These are phyloP conservation scores for Hansfordia pulvinata DNA, from an alignment of 2,329 filamentous ascomycete species.

Conservation along the genomic window DNA sequence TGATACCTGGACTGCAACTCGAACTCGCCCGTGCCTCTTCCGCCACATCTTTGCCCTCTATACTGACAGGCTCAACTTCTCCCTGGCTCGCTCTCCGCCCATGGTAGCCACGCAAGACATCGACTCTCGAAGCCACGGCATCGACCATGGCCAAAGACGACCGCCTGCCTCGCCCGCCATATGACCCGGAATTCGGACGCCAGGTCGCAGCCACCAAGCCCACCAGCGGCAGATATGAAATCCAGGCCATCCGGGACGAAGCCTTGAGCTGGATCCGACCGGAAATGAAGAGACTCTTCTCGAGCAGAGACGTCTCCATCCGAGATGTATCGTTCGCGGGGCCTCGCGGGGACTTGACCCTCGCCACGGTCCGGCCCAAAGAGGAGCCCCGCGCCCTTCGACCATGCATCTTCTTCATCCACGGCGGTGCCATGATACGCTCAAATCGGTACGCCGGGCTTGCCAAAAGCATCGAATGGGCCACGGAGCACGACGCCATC, in stretches of 20 bases:
- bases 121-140: too few relatives aligned
- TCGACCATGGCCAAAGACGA: too few relatives aligned
- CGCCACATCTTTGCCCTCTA: too few relatives aligned
- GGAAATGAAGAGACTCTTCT: slow-evolving; percentile 13
- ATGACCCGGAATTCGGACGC: slow-evolving; percentile 2
- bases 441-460: slow-evolving; percentile 17
- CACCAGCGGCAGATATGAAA: too few relatives aligned
- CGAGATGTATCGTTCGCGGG: slow-evolving; percentile 12
- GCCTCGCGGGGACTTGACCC: slow-evolving; percentile 9
- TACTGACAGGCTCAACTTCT: too few relatives aligned
- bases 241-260: slow-evolving; percentile 13
- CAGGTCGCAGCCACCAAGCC: too few relatives aligned
- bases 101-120: too few relatives aligned
- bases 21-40: too few relatives aligned
- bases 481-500: slow-evolving; percentile 14
- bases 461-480: slow-evolving; percentile 16
- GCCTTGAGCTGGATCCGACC: slow-evolving; percentile 11
- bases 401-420: slow-evolving; percentile 17
- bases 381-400: slow-evolving; percentile 1
- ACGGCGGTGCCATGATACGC: slow-evolving; percentile 16
- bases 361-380: slow-evolving; percentile 11
- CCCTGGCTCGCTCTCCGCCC: too few relatives aligned
- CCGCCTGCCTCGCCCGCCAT: slow-evolving; percentile 14
- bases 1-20: too few relatives aligned
- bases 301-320: slow-evolving; percentile 13